Evolutionary conservation across 208 protist genomes (phyloP), one percentile per base, ranked within the genome.

Genomic region (Acanthamoeba pearcei): DNA sequence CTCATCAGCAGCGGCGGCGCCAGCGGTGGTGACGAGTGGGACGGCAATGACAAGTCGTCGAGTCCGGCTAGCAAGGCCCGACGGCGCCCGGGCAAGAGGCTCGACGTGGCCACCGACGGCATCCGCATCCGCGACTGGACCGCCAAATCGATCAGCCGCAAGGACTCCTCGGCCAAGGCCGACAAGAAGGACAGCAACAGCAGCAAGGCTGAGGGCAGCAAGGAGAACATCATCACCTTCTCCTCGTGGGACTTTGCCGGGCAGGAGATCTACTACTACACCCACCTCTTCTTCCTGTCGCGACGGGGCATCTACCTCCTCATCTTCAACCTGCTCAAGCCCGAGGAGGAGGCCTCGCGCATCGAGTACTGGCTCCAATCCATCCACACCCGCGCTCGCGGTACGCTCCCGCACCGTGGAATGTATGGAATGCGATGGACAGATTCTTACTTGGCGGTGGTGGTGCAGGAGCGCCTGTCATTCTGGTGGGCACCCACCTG

Each of bases 311-410:
- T 94, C 42, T 94, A 85, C 51, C 90, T 94, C 10, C 35, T 94
- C 38, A 68, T 94, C 19, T 94, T 94, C 90, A 94, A 94, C 27
- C 90, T 92, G n/a, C 62, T 68, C 86, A 92, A 92, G 57, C 62
- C 57, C 86, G 38, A 78, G 62, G 51, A 92, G 42, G 57, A 68
- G 66, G 27, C 57, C 12, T 62, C 46, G 9, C 66, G 62, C 35
- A 74, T 94, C 35, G 90, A 94, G n/a, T 94, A 94, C 70, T 94
- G 90, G 90, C 90, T 94, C 24, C 90, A 94, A 68, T 85, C 70
- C 60, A 94, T 94, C 13, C 57, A 94, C 90, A 85, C 90, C 46
- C 90, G 90, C 38, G 74, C 70, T 17, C 88, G 66, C 6, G 35
- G 68, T 93, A 35, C 38, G 51, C 24, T 1, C 9, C 5, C 62